Base-by-base conservation (phyloP, 805 yeast genomes). In the Saccharomycopsis javanensis region DNA sequence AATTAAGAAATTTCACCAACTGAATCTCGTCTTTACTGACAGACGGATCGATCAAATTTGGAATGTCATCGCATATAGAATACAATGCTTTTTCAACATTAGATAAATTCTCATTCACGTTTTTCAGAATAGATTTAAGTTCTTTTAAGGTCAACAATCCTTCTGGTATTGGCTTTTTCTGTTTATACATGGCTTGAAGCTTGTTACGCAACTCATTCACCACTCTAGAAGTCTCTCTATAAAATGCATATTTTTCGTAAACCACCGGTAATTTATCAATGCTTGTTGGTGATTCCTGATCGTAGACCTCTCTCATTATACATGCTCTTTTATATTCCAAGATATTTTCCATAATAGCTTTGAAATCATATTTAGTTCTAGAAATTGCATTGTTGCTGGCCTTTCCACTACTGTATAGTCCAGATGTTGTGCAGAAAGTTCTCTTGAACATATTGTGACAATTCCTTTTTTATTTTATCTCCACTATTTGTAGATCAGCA, bases 21-120 rank as follows among this genome's bases (percentile, higher is more conserved):
- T 54, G 48, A 25, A 75, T 72, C 23, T 78, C 78, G 11, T 70
- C 66, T 0, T 66, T 60, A 1, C 72, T 70, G 0, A 81, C 88
- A 0, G 75, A 63, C 0, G 73, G 67, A 57, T 80, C 81, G 0
- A 86, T 68, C 23, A 77, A 66, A 64, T 86, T 87, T 0, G 96
- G 96, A n/a, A 87, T 68, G 0, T 72, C 66, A 8, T 79, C 81
- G 1, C 80, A 79, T 13, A 69, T 68, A 0, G 34, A 3, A 38
- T 23, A 48, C 16, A 57, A 35, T n/a, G 25, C 16, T 15, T 16
- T 16, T 13, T 57, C 53, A 13, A 34, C 23, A 20, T 25, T 42
- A 10, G 48, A 42, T 10, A 42, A 16, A 11, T 42, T 42, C 11
- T 42, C 48, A 25, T 16, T 42, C 28, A 42, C 48, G 5, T 42